phyloP scores from a whole-genome alignment of 768 basidiomycete species.

The Amanita rimosa region DNA sequence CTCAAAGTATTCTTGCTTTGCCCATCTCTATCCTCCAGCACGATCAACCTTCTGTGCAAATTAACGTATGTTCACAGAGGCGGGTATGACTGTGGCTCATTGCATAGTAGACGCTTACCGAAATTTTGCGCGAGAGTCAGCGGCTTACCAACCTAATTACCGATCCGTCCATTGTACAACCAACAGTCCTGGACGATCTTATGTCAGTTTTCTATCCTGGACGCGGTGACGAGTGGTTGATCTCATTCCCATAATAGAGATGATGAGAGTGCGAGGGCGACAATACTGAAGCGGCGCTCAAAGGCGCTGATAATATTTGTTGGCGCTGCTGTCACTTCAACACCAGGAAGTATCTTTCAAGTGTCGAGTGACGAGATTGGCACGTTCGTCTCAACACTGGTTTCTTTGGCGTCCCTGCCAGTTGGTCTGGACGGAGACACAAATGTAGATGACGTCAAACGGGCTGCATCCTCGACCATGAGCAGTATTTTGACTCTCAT shows the following conservation, averaged over 20 bases:
- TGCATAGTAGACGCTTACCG: slow-evolving; percentile 41
- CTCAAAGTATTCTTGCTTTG: slow-evolving; percentile 45
- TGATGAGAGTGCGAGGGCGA: slow-evolving; percentile 41
- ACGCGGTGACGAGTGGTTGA: background rate
- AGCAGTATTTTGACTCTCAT: slow-evolving; percentile 48
- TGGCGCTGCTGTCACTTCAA: slow-evolving; percentile 34
- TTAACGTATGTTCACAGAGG: slow-evolving; percentile 30
- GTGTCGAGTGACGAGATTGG: slow-evolving; percentile 18
- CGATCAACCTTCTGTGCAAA: slow-evolving; percentile 32
- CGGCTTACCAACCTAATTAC: slow-evolving; percentile 38
- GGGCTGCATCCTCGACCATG: slow-evolving; percentile 39
- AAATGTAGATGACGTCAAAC: slow-evolving; percentile 31
- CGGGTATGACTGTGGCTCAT: background rate
- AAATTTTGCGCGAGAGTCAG: slow-evolving; percentile 55
- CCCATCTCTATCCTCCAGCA: slow-evolving; percentile 59
- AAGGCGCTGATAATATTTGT: slow-evolving; percentile 60
- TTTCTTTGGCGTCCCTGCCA: slow-evolving; percentile 32
- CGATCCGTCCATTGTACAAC: slow-evolving; percentile 22
- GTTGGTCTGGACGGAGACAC: slow-evolving; percentile 18
- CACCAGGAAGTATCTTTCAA: slow-evolving; percentile 5
- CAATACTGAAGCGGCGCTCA: slow-evolving; percentile 46
- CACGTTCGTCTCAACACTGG: slow-evolving; percentile 35
- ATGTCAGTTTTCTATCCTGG: slow-evolving; percentile 27
- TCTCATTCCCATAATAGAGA: slow-evolving; percentile 27
- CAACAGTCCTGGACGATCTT: slow-evolving; percentile 45